Conservation (phyloP, 1,139 yeast species). For the Blastobotrys petasosporus region DNA sequence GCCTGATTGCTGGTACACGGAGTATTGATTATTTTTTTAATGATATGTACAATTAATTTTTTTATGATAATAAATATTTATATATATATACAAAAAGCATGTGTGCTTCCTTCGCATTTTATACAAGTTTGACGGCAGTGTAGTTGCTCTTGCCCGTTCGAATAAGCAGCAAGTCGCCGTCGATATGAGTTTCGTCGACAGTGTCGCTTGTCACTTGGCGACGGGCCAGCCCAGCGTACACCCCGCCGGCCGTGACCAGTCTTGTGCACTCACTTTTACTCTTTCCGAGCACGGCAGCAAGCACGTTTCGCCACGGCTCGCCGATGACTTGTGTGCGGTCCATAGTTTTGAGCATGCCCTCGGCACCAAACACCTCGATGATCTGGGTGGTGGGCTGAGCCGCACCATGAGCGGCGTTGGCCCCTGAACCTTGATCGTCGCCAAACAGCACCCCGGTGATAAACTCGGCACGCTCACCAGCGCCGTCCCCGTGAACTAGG, state of each 20-base stretch:
- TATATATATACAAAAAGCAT: neutral
- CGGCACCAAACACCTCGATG: constrained; percentile 52
- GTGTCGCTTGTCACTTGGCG: constrained; percentile 47
- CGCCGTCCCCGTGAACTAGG: constrained; percentile 76
- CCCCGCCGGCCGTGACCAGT: constrained; percentile 63
- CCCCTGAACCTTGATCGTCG: constrained; percentile 20
- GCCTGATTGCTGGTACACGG: constrained; percentile 52
- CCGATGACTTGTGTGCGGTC: constrained; percentile 36
- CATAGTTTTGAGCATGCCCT: constrained; percentile 50
- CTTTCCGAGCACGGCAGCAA: constrained; percentile 35
- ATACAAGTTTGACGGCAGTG: constrained; percentile 18
- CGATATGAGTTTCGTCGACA: constrained; percentile 47
- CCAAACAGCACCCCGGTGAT: constrained; percentile 58
- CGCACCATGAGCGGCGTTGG: constrained; percentile 40
- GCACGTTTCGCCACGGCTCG: constrained; percentile 33
- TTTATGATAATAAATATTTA: neutral
- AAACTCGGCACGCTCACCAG: constrained; percentile 59
- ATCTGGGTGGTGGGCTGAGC: no score
- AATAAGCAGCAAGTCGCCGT: constrained; percentile 51
- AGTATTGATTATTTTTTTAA: constrained; percentile 2
- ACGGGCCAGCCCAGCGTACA: constrained; percentile 65
- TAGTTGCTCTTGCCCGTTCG: constrained; percentile 58
- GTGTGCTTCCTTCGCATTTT: neutral
- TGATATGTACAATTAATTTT: constrained; percentile 3
- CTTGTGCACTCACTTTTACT: constrained; percentile 58